Base-by-base conservation (phyloP, 2,329 filamentous ascomycete genomes). In the Geosmithia putterillii region DNA sequence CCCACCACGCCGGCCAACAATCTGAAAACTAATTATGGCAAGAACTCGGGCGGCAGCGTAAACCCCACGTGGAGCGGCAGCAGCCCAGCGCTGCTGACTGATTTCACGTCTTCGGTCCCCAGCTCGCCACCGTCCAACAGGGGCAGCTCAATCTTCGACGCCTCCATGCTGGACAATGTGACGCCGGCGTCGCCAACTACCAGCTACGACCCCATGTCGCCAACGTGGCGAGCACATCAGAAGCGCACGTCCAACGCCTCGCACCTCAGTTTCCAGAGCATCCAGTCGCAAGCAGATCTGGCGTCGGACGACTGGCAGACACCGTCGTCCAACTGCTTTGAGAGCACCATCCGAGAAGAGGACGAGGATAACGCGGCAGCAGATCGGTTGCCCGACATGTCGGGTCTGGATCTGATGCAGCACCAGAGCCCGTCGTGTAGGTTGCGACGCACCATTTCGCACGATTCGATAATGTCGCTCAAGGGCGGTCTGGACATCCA, bases 401-500 rank as follows among this genome's bases (percentile, higher is more conserved):
- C 15, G 28, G 10, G n/a, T n/a, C n/a, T 14, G 10, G 28, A 32
- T 32, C 10, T 32, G 28, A 32, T 32, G 28, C 28, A 54, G 49
- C 60, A 58, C 39, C 62, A 61, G 43, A 58, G 49, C 48, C 59
- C 54, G 51, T 62, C 65, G 51, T 60, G 58, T 43, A 60, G 62
- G 2, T 61, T 89, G 4, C 83, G 77, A 36, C 80, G 83, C 25
- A 72, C 79, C 3, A 57, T 79, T 2, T 95, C 89, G 2, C 87
- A 94, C 52, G 89, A 95, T 57, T 94, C 86, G 17, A 81, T 95
- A 47, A 75, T 95, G 51, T 95, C 89, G 0, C 74, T 95, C 2
- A 78, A 81, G 0, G 88, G 87, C 4, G 88, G 88, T 2, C 81
- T 95, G 58, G 90, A 95, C 56, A 94, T 95, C 41, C 88, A 94